A percentile compares a stretch with the other conserved stretches of the same genome.
Evolutionary conservation across 2,329 filamentous ascomycete species (phyloP).

Genomic region (Zasmidium cellare): DNA sequence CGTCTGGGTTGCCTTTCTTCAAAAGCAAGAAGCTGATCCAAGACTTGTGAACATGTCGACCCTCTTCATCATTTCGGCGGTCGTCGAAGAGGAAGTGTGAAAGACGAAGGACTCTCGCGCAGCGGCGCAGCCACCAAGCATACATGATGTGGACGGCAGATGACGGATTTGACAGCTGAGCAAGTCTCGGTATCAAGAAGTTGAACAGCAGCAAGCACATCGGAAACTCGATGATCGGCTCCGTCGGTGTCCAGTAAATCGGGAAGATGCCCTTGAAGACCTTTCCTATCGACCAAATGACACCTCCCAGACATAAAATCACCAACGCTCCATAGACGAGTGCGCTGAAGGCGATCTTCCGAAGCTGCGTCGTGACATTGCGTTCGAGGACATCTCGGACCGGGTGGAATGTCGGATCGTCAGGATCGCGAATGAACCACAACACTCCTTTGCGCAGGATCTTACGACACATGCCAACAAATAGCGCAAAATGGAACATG

Average conservation of each 20-base stretch:
- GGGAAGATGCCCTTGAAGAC: conserved; percentile 73
- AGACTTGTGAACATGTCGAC: conserved; percentile 43
- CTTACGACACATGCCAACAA: conserved; percentile 98
- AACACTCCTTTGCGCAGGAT: conserved; percentile 94
- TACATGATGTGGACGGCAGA: conserved; percentile 84
- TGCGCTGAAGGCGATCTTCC: conserved; percentile 94
- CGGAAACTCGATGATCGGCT: conserved; percentile 90
- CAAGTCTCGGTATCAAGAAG: conserved; percentile 84
- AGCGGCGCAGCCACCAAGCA: conserved; percentile 92
- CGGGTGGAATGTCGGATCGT: conserved; percentile 97
- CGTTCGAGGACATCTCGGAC: conserved; percentile 95
- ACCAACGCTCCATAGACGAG: conserved; percentile 93
- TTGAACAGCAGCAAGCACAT: conserved; percentile 96
- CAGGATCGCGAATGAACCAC: conserved; percentile 97
- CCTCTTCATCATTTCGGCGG: conserved; percentile 78
- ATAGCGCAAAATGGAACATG: conserved; percentile 99
- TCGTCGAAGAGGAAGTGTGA: conserved; percentile 94
- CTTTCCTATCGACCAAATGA: conserved; percentile 85
- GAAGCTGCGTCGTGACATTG: conserved; percentile 85
- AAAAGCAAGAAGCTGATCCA: conserved; percentile 31
- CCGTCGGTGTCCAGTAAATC: conserved; percentile 89
- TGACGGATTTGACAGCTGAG: conserved; percentile 81
- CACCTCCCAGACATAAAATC: conserved; percentile 87
- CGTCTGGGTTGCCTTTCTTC: conserved; percentile 14
- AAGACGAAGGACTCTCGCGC: conserved; percentile 75